Evolutionary conservation across 176 grass and related monocot genomes (phyloP).

Genomic region (Metroxylon sagu): DNA sequence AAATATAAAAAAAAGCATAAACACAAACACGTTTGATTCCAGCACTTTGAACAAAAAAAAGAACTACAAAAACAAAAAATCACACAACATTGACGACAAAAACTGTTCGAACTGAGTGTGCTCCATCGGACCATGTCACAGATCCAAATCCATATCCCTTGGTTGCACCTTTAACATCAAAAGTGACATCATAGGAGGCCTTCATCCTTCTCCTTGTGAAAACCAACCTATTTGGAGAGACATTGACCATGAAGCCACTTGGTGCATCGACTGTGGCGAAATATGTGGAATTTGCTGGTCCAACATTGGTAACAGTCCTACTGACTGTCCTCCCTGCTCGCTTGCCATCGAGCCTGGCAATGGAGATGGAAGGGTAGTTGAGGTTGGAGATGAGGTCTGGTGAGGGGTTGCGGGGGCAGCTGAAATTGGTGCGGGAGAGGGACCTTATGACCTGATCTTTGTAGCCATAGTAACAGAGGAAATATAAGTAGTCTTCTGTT

Average conservation of each 20-base stretch:
- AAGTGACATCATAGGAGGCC: conserved; percentile 65
- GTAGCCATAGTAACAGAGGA: conserved; percentile 92
- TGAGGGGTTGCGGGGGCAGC: conserved; percentile 39
- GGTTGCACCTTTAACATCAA: conserved; percentile 22
- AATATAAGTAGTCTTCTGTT: conserved; percentile 62
- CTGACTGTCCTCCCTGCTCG: conserved; percentile 25
- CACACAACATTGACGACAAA: conserved; percentile 76
- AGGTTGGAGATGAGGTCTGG: conserved; percentile 59
- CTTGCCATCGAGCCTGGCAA: conserved; percentile 40
- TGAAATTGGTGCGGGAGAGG: conserved; percentile 41
- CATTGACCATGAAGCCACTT: conserved; percentile 33
- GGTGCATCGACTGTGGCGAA: conserved; percentile 36
- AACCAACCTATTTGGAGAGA: conserved; percentile 53
- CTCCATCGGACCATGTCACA: conserved; percentile 79
- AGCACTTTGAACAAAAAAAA: neutral
- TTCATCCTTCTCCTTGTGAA: conserved; percentile 60
- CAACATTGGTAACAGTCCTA: conserved; percentile 72
- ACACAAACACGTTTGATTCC: no score
- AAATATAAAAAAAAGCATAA: no score
- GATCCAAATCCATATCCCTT: conserved; percentile 57
- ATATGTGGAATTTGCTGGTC: conserved; percentile 66
- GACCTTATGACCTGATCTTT: conserved; percentile 61
- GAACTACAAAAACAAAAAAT: conserved; percentile 6
- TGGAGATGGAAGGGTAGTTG: conserved; percentile 92
- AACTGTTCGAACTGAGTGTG: conserved; percentile 60